Base-by-base conservation (phyloP, 176 grass and related monocot genomes). In the Zea luxurians region DNA sequence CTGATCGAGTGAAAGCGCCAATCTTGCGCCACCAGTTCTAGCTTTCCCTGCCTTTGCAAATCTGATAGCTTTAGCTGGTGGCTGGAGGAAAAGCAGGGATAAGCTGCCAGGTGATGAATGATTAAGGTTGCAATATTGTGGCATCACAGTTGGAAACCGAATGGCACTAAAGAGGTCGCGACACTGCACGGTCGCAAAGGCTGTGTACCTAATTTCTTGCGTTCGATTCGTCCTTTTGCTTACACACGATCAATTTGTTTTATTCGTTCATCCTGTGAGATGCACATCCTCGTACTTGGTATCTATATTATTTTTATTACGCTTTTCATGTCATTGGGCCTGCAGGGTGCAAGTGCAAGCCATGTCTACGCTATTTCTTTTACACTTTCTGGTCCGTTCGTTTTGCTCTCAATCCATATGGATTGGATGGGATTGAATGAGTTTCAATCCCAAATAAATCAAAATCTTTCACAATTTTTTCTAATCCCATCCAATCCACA, bases 111-210 rank as follows among this genome's bases (percentile, higher is more conserved):
- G 38, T 17, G 20, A 45, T 37, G 82, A 84, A 78, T 78, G 66
- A 84, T 54, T 45, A 84, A 67, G 37, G 74, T n/a, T 44, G 20
- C 20, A 1, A 64, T 38, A 55, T 68, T 57, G 77, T 85, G 75
- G 21, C n/a, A 72, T 84, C 83, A 78, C 13, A 78, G 58, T 78
- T 57, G 83, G 83, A 84, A 78, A 10, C 75, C 83, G 78, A 84
- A 70, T 4, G 38, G 4, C 38, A 84, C 60, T 46, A 78, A 27
- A 27, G 47, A 13, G 37, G 54, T 35, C 6, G 37, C 46, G 4
- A 37, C 75, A 37, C 36, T 79, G 13, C 67, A 65, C 75, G 38
- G 8, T 45, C 21, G 37, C 68, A 64, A 37, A 54, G 47, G 48
- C 17, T 1, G 10, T 36, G 10, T 78, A 84, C 75, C 67, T 55